phyloP scores from a whole-genome alignment of 768 basidiomycete genomes.

The Lentinus tigrinus region DNA sequence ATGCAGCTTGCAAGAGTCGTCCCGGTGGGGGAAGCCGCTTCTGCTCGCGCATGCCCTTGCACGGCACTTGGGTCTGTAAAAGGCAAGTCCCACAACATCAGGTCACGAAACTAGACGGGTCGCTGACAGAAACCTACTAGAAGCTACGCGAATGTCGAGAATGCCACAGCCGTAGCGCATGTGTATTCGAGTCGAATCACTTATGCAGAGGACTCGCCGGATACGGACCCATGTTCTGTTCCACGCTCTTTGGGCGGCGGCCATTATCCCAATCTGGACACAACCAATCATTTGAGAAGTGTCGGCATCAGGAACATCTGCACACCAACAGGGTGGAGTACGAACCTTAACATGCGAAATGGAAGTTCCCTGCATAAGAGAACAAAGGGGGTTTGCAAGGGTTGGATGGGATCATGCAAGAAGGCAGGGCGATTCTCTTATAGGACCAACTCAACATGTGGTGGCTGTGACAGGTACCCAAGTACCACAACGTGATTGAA shows the following conservation, averaged over 20 bases:
- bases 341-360: neutral
- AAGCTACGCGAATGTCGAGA: neutral
- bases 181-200: neutral
- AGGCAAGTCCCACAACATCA: neutral
- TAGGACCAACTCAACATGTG: neutral
- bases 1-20: neutral
- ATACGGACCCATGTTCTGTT: neutral
- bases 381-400: neutral
- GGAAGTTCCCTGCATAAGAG: slow-evolving; percentile 1
- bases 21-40: neutral
- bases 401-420: neutral
- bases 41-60: neutral
- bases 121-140: neutral
- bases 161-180: neutral
- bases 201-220: neutral
- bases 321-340: neutral
- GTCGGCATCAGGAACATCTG: neutral
- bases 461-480: slow-evolving; percentile 11
- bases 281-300: neutral
- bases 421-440: neutral
- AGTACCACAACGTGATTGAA: neutral
- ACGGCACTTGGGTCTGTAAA: neutral
- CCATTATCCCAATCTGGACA: neutral
- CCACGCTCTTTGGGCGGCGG: neutral
- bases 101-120: neutral